Evolutionary conservation across 139 green algal species (phyloP).

Genomic region (Eudorina sp.): DNA sequence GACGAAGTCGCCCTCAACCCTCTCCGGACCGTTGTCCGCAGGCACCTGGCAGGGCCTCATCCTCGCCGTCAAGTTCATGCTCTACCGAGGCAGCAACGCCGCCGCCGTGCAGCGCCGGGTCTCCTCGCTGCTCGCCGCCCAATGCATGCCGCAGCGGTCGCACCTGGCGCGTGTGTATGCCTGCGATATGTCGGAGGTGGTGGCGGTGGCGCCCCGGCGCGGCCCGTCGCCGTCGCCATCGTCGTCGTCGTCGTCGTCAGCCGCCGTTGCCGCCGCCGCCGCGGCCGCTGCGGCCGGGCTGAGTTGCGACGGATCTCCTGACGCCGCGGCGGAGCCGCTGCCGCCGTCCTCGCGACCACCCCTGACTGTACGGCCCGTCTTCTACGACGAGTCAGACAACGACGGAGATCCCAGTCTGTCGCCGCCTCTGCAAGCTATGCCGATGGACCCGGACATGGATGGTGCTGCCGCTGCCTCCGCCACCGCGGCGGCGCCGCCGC

Average conservation of each 20-base stretch:
- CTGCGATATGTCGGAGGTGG: constrained; percentile 17
- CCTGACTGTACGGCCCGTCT: not conserved
- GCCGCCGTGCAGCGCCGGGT: not conserved
- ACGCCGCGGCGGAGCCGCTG: not conserved
- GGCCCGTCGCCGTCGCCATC: not conserved
- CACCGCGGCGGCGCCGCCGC: too few species aligned
- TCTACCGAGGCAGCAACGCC: not conserved
- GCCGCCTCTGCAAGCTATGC: too few species aligned
- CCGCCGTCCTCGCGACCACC: not conserved
- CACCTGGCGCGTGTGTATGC: constrained; percentile 19
- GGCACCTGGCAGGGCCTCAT: constrained; percentile 22
- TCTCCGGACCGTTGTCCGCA: too few species aligned
- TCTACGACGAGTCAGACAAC: not conserved
- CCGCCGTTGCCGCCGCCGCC: not conserved
- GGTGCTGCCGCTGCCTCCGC: too few species aligned
- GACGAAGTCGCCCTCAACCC: too few species aligned
- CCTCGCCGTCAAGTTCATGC: not conserved
- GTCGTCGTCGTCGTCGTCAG: not conserved
- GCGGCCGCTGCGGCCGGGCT: not conserved
- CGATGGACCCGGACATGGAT: not conserved
- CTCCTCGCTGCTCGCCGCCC: not conserved
- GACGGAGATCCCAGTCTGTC: not conserved
- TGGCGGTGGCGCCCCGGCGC: not conserved
- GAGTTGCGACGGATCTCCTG: too few species aligned
- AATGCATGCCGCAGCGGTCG: constrained; percentile 16